These are phyloP conservation scores for Fomes fomentarius DNA, from an alignment of 1,284 basidiomycete species.

Conservation along the genomic window DNA sequence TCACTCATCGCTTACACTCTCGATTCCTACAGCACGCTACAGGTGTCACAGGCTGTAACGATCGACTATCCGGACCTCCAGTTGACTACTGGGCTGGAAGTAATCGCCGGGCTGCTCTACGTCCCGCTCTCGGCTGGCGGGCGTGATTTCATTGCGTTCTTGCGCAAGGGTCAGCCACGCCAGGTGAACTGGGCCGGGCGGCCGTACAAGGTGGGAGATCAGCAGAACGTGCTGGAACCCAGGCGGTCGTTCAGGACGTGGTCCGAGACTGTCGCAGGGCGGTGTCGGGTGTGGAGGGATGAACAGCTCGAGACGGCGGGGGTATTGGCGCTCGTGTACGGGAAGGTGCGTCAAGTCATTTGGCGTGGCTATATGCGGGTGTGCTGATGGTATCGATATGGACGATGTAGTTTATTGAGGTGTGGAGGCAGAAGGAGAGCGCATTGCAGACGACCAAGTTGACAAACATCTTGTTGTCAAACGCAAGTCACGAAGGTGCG, in stretches of 20 bases:
- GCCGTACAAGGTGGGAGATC: conserved; percentile 56
- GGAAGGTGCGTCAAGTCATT: conserved; percentile 50
- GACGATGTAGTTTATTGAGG: conserved; percentile 72
- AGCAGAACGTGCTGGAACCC: conserved; percentile 62
- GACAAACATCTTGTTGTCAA: conserved; percentile 82
- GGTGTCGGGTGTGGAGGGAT: conserved; percentile 80
- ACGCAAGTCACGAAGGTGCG: conserved; percentile 85
- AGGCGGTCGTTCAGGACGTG: conserved; percentile 84
- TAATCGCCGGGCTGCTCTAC: conserved; percentile 80
- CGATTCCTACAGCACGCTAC: conserved; percentile 45
- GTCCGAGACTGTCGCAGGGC: conserved; percentile 78
- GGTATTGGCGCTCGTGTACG: conserved; percentile 84
- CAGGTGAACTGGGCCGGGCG: conserved; percentile 83
- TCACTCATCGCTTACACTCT: neutral
- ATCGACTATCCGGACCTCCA: conserved; percentile 80
- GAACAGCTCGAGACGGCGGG: conserved; percentile 89
- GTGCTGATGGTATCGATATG: neutral
- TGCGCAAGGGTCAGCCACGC: conserved; percentile 77
- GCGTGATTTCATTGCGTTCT: conserved; percentile 82
- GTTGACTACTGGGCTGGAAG: conserved; percentile 68
- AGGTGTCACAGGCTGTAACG: conserved; percentile 72
- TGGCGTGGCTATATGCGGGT: neutral
- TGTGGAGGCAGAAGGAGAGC: conserved; percentile 87
- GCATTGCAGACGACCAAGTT: conserved; percentile 80
- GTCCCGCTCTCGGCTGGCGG: conserved; percentile 77